Conservation (phyloP, 2,329 filamentous ascomycete genomes). For the Madurella mycetomatis region DNA sequence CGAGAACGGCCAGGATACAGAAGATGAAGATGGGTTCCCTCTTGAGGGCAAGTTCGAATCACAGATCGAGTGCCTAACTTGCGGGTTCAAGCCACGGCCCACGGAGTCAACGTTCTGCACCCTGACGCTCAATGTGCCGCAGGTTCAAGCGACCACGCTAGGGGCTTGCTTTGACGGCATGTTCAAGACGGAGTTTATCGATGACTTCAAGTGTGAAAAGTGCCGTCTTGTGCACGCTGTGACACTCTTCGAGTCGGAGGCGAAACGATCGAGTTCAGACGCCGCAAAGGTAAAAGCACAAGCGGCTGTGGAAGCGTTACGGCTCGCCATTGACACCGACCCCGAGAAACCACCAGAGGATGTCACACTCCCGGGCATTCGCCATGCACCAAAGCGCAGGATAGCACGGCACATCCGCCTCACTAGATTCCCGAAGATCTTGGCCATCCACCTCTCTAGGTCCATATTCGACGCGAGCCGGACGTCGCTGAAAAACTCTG, state of each 20-base stretch:
- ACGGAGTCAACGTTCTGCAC: constrained; percentile 84
- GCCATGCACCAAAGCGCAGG: constrained; percentile 70
- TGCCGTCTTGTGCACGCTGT: constrained; percentile 82
- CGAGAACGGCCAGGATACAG: constrained; percentile 29
- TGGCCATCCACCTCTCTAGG: constrained; percentile 87
- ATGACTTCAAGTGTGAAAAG: constrained; percentile 93
- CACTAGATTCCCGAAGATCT: constrained; percentile 78
- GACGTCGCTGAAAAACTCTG: constrained; percentile 84
- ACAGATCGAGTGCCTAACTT: constrained; percentile 90
- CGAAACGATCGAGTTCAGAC: constrained; percentile 51
- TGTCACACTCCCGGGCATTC: constrained; percentile 69
- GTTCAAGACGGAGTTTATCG: constrained; percentile 92
- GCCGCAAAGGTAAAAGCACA: constrained; percentile 48
- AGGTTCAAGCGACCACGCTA: constrained; percentile 73
- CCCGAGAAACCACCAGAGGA: constrained; percentile 72
- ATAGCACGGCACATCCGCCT: constrained; percentile 89
- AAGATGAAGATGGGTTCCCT: constrained; percentile 71
- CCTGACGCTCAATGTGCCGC: constrained; percentile 85
- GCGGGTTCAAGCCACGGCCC: constrained; percentile 82
- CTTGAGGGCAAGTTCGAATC: constrained; percentile 90
- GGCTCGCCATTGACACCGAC: constrained; percentile 68
- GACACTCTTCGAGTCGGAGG: constrained; percentile 56
- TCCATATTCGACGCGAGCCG: constrained; percentile 81
- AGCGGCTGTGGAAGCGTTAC: constrained; percentile 60
- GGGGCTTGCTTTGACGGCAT: constrained; percentile 89